Conservation (phyloP, 257 asterid genomes). For the Forsythia viridissima region DNA sequence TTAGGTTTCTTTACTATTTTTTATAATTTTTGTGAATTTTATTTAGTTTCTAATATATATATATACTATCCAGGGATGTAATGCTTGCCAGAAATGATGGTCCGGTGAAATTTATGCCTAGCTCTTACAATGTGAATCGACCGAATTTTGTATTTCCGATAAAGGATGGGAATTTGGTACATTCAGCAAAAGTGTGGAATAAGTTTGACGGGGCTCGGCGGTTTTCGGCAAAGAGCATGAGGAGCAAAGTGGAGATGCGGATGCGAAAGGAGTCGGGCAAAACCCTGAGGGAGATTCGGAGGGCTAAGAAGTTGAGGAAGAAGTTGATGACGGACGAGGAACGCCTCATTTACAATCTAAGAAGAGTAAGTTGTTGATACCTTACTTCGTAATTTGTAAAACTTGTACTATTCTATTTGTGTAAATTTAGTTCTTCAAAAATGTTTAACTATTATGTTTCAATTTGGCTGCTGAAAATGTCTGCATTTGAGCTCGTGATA, state of each 20-base stretch:
- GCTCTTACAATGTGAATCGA: conserved; percentile 19
- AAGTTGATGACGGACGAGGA: conserved; percentile 92
- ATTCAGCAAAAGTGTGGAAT: conserved; percentile 36
- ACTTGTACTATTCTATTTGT: neutral
- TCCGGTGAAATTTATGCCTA: conserved; percentile 21
- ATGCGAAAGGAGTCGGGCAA: conserved; percentile 84
- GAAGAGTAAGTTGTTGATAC: conserved; percentile 55
- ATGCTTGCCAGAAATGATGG: conserved; percentile 15
- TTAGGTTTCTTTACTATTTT: neutral
- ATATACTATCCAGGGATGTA: conserved; percentile 24
- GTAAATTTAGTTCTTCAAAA: neutral
- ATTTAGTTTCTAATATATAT: neutral
- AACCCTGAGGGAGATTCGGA: conserved; percentile 74
- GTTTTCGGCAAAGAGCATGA: conserved; percentile 83
- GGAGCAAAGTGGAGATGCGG: conserved; percentile 93
- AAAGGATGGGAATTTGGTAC: conserved; percentile 8
- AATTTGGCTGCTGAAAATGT: neutral
- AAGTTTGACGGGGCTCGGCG: conserved; percentile 54
- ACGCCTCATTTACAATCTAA: conserved; percentile 74
- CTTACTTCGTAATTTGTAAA: neutral
- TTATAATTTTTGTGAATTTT: neutral
- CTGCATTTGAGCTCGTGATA: neutral
- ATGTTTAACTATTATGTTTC: neutral
- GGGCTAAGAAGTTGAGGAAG: conserved; percentile 70
- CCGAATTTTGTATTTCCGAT: conserved; percentile 13